Evolutionary conservation across 2,329 filamentous ascomycete genomes (phyloP).

Genomic region (Beauveria australis): DNA sequence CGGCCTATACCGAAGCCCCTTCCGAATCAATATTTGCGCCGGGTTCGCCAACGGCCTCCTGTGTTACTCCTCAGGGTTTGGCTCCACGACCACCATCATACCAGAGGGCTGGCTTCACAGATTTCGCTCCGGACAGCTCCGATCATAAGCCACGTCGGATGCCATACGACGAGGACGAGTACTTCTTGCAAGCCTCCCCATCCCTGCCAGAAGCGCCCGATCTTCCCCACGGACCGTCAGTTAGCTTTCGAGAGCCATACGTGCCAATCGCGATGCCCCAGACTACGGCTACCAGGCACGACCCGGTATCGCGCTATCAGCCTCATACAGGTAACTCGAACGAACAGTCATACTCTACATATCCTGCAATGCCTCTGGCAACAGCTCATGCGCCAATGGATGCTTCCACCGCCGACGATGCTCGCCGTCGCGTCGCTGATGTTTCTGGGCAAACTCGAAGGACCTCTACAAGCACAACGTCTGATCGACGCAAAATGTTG

Average conservation of each 20-base stretch:
- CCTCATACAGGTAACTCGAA: conserved; percentile 4
- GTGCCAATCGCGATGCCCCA: background rate
- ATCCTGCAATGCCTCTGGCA: background rate
- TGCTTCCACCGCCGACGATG: background rate
- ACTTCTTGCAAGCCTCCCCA: conserved; percentile 27
- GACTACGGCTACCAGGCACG: conserved; percentile 12
- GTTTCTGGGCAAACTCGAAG: conserved; percentile 25
- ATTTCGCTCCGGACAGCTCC: conserved; percentile 26
- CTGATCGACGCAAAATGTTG: conserved; percentile 48
- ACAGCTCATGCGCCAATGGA: background rate
- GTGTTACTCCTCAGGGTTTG: conserved; percentile 42
- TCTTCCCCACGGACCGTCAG: conserved; percentile 49
- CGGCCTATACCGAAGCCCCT: conserved; percentile 43
- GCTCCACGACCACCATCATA: conserved; percentile 53
- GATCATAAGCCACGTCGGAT: conserved; percentile 31
- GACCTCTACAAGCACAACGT: conserved; percentile 29
- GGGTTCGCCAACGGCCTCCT: conserved; percentile 45
- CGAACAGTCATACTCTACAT: background rate
- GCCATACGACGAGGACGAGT: conserved; percentile 30
- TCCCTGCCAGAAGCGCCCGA: conserved; percentile 50
- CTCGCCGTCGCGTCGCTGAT: conserved; percentile 9
- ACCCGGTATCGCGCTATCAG: conserved; percentile 3
- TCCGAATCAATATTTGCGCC: conserved; percentile 53
- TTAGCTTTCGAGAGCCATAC: conserved; percentile 46
- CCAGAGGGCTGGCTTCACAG: conserved; percentile 35